Evolutionary conservation across 78 protist genomes (phyloP).

Genomic region (Anaeramoeba flamelloides): DNA sequence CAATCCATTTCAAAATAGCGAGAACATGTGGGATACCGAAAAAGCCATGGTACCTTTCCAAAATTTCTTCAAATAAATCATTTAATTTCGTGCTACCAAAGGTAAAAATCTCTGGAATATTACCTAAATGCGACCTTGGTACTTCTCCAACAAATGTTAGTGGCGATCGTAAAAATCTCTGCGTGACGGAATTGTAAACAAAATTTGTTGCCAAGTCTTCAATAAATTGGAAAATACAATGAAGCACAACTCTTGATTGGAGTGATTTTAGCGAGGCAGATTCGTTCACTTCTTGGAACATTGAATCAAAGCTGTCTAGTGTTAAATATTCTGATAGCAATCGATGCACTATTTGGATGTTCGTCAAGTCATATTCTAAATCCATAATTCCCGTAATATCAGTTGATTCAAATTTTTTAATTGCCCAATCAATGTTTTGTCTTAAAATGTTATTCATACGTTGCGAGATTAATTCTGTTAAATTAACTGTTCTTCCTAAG

Average conservation of each 20-base stretch:
- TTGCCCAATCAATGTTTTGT: conserved; percentile 43
- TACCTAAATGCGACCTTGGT: conserved; percentile 25
- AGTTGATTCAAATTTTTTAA: conserved; percentile 38
- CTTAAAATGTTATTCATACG: conserved; percentile 37
- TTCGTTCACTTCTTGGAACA: conserved; percentile 49
- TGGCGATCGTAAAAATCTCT: conserved; percentile 42
- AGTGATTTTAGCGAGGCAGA: conserved; percentile 40
- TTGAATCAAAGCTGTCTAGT: conserved; percentile 40
- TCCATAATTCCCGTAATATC: conserved; percentile 42
- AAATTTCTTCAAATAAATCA: conserved; percentile 23
- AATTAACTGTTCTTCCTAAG: conserved; percentile 52
- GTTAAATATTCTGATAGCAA: conserved; percentile 26
- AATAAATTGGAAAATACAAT: conserved; percentile 34
- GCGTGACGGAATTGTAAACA: conserved; percentile 30
- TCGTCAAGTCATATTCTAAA: conserved; percentile 29
- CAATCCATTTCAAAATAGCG: conserved; percentile 12
- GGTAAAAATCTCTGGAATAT: conserved; percentile 10
- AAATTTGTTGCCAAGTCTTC: conserved; percentile 47
- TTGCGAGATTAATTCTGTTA: conserved; percentile 41
- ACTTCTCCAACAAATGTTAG: conserved; percentile 26
- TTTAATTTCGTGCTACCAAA: conserved; percentile 41
- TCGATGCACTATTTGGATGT: conserved; percentile 32
- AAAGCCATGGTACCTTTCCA: conserved; percentile 18
- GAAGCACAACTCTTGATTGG: conserved; percentile 43
- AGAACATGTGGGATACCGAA: neutral